phyloP scores from a whole-genome alignment of 371 early-diverging fungal species.

The Quaeritorhiza haematococci region DNA sequence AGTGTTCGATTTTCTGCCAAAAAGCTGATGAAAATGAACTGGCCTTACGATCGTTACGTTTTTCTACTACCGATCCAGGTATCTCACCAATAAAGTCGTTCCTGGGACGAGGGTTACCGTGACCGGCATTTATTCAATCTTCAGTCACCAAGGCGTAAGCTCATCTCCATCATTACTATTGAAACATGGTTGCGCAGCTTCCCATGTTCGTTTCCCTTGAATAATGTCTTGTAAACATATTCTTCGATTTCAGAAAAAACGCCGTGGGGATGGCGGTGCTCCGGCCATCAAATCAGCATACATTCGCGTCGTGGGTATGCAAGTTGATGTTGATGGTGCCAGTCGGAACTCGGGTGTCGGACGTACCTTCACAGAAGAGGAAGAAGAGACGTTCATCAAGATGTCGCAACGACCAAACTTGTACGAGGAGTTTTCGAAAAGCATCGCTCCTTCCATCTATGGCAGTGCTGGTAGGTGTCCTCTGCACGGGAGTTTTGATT shows the following conservation, averaged over 20 bases:
- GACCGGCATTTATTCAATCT: constrained; percentile 95
- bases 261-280: constrained; percentile 56
- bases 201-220: background rate
- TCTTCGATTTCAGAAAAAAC: constrained; percentile 1
- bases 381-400: constrained; percentile 83
- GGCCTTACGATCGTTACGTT: too few species aligned
- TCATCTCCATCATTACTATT: background rate
- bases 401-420: constrained; percentile 85
- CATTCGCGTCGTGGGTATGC: constrained; percentile 86
- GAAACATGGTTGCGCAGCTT: background rate
- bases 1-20: too few species aligned
- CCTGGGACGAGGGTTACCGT: constrained; percentile 94
- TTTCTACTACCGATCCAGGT: constrained; percentile 22
- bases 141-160: constrained; percentile 47
- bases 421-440: constrained; percentile 81
- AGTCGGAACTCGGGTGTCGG: constrained; percentile 49
- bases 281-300: constrained; percentile 90
- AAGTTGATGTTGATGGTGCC: constrained; percentile 73
- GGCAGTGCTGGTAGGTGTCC: constrained; percentile 67
- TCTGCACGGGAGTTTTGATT: background rate
- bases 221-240: background rate
- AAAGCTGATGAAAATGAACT: too few species aligned
- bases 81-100: constrained; percentile 83
- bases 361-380: constrained; percentile 80
- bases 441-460: constrained; percentile 96